These are phyloP conservation scores for Naganishia cerealis DNA, from an alignment of 1,284 basidiomycete species.

Conservation along the genomic window DNA sequence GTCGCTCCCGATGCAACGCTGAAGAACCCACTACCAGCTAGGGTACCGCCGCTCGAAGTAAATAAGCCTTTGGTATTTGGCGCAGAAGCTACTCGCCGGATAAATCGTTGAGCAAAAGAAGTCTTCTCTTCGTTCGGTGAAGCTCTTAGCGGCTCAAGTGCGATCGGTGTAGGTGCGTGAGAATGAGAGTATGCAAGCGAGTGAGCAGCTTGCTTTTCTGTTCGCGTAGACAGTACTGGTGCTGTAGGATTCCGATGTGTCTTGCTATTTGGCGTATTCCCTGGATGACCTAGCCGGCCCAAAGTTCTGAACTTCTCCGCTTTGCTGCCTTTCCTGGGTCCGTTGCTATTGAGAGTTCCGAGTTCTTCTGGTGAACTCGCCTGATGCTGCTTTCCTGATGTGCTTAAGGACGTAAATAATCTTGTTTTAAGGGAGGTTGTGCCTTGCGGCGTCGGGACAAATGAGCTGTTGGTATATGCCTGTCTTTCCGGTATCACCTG, in stretches of 20 bases:
- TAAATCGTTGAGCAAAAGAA: slow-evolving; percentile 69
- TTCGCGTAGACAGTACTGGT: background rate
- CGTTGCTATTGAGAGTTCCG: background rate
- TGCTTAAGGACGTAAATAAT: slow-evolving; percentile 23
- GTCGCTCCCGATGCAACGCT: slow-evolving; percentile 39
- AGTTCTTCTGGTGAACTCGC: background rate
- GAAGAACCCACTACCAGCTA: slow-evolving; percentile 37
- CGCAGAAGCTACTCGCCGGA: slow-evolving; percentile 91
- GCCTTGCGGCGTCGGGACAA: background rate
- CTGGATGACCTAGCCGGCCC: slow-evolving; percentile 29
- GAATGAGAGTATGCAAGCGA: background rate
- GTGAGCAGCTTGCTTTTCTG: background rate
- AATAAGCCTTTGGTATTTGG: slow-evolving; percentile 93
- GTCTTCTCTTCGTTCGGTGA: slow-evolving; percentile 18
- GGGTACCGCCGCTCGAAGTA: slow-evolving; percentile 44
- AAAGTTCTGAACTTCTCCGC: slow-evolving; percentile 31
- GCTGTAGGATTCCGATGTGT: slow-evolving; percentile 17
- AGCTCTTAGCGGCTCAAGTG: slow-evolving; percentile 13
- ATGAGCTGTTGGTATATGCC: slow-evolving; percentile 1
- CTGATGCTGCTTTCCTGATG: slow-evolving; percentile 19
- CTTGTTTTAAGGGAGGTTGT: slow-evolving; percentile 12
- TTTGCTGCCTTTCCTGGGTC: slow-evolving; percentile 6
- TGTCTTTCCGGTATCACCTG: background rate
- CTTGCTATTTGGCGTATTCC: background rate
- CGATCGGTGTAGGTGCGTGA: slow-evolving; percentile 6